phyloP scores from a whole-genome alignment of 1,284 basidiomycete genomes.

The Ceratobasidium sp. region DNA sequence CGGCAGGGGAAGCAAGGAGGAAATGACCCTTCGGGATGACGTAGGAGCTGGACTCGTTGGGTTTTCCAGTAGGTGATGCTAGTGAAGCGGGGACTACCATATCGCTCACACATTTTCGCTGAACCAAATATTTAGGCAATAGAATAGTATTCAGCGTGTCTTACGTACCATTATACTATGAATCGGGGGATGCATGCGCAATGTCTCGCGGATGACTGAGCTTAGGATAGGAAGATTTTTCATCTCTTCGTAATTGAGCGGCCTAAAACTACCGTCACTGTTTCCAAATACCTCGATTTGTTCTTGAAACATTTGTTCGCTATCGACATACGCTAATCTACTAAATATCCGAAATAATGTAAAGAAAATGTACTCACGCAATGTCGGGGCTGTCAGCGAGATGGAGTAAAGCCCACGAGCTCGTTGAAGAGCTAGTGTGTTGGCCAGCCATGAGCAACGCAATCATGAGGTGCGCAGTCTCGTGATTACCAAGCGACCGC shows the following conservation, averaged over 20 bases:
- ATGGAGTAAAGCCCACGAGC: conserved; percentile 93
- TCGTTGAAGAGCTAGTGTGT: conserved; percentile 95
- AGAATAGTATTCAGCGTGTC: neutral
- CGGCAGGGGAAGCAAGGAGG: conserved; percentile 90
- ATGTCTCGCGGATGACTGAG: conserved; percentile 91
- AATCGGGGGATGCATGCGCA: conserved; percentile 92
- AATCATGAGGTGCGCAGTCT: conserved; percentile 98
- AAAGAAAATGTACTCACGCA: neutral
- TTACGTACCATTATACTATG: conserved; percentile 72
- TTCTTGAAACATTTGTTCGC: conserved; percentile 87
- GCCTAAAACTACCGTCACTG: conserved; percentile 81
- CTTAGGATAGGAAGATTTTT: conserved; percentile 87
- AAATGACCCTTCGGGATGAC: conserved; percentile 93
- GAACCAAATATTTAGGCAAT: conserved; percentile 54
- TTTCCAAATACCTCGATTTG: conserved; percentile 87
- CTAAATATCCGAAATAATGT: neutral
- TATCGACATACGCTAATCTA: conserved; percentile 55
- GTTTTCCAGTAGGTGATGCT: neutral
- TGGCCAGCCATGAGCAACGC: conserved; percentile 97
- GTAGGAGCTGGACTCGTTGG: conserved; percentile 69
- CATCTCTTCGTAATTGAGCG: conserved; percentile 89
- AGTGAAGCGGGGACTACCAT: conserved; percentile 86
- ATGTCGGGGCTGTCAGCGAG: conserved; percentile 81
- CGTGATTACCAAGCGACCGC: conserved; percentile 82
- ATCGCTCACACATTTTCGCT: conserved; percentile 90